A percentile compares a stretch with the other conserved stretches of the same genome.
phyloP scores from a whole-genome alignment of 257 asterid species.

The Mentha longifolia region DNA sequence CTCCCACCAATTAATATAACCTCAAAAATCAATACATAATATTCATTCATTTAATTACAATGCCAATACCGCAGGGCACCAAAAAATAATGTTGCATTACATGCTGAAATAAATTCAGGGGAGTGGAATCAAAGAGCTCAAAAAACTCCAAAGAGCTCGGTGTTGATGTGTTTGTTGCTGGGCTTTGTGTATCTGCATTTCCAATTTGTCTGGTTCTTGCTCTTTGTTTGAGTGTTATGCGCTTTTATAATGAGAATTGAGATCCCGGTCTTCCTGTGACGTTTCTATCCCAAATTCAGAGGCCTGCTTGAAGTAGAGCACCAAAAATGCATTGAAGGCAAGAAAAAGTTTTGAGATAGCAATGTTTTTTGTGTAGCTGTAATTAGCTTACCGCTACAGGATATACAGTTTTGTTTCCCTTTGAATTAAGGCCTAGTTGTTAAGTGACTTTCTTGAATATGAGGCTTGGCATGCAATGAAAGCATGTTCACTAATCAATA shows the following conservation, averaged over 20 bases:
- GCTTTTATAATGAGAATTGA: neutral
- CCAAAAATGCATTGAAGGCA: neutral
- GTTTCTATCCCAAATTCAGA: neutral
- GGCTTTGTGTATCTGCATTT: constrained; percentile 1
- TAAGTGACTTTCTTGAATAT: constrained; percentile 7
- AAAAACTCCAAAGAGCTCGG: neutral
- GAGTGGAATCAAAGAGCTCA: constrained; percentile 4
- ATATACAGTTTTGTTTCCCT: neutral
- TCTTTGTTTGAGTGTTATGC: neutral
- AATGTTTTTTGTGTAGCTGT: neutral
- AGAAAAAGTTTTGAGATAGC: neutral
- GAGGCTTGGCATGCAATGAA: constrained; percentile 4
- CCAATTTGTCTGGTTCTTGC: constrained; percentile 16
- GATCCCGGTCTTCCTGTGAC: neutral
- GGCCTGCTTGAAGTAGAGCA: neutral
- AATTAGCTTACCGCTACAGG: constrained; percentile 17
- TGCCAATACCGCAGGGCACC: constrained; percentile 7
- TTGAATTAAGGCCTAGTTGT: constrained; percentile 9
- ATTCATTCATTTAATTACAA: neutral
- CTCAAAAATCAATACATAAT: neutral
- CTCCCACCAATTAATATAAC: neutral
- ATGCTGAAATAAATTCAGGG: neutral
- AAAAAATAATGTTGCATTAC: constrained; percentile 6
- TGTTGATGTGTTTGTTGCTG: constrained; percentile 16
- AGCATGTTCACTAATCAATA: constrained; percentile 18